Percentiles rank a stretch among this genome's conserved stretches.
These are phyloP conservation scores for Garcia nutans DNA, from an alignment of 345 rosid genomes.

Conservation along the genomic window DNA sequence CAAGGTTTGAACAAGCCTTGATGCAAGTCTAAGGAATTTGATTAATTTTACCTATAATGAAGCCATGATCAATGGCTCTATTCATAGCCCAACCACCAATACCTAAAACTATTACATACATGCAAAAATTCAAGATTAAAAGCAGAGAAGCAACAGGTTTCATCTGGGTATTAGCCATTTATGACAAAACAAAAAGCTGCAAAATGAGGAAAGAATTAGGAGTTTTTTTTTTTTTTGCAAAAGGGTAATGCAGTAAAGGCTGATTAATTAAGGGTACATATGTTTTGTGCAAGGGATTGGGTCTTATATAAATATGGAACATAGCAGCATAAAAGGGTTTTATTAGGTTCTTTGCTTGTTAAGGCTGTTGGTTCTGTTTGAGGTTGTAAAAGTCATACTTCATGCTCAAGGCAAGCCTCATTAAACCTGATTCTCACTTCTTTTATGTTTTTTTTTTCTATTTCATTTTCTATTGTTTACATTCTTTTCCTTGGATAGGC, in stretches of 20 bases:
- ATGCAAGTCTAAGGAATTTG: no score
- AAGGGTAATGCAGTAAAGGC: slow-evolving; percentile 12
- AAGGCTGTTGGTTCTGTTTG: slow-evolving; percentile 42
- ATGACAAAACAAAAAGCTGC: neutral
- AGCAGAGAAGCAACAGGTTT: slow-evolving; percentile 57
- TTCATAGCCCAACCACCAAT: slow-evolving; percentile 88
- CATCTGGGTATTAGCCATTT: slow-evolving; percentile 57
- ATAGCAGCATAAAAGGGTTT: slow-evolving; percentile 3
- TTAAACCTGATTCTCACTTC: slow-evolving; percentile 39
- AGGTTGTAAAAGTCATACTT: slow-evolving; percentile 72
- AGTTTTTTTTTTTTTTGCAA: no score
- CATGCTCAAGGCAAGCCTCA: slow-evolving; percentile 51
- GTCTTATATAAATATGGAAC: slow-evolving; percentile 28
- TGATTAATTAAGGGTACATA: neutral
- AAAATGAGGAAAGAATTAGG: no score
- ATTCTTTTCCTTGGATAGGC: slow-evolving; percentile 5
- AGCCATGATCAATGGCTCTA: slow-evolving; percentile 73
- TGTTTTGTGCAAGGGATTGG: slow-evolving; percentile 21
- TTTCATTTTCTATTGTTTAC: neutral
- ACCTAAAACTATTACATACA: slow-evolving; percentile 65
- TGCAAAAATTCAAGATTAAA: slow-evolving; percentile 69
- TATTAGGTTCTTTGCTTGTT: slow-evolving; percentile 77
- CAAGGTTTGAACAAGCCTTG: neutral
- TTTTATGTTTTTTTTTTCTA: slow-evolving; percentile 9
- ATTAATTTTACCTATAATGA: slow-evolving; percentile 82